phyloP scores from a whole-genome alignment of 1,139 yeast species.

The Blastobotrys indianensis region DNA sequence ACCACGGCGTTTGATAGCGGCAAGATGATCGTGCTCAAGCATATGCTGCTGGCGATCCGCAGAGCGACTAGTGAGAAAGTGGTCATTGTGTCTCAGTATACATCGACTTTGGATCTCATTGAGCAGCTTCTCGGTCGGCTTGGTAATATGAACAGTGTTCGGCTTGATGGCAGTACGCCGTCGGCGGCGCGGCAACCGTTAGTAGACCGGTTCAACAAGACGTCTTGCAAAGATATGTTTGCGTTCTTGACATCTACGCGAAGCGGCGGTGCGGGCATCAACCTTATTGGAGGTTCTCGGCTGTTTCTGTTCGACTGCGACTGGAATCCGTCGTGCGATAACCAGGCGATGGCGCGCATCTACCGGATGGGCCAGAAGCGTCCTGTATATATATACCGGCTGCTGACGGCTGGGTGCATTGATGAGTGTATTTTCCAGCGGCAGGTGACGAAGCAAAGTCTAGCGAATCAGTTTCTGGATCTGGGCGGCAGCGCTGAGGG shows the following conservation, averaged over 20 bases:
- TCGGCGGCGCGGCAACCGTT: conserved; percentile 55
- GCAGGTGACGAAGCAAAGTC: conserved; percentile 77
- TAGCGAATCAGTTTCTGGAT: conserved; percentile 75
- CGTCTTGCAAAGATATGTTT: conserved; percentile 41
- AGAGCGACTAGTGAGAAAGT: conserved; percentile 56
- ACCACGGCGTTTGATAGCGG: conserved; percentile 26
- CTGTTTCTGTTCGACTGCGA: conserved; percentile 81
- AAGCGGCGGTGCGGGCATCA: conserved; percentile 93
- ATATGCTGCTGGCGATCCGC: conserved; percentile 28
- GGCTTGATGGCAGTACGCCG: conserved; percentile 85
- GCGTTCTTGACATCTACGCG: conserved; percentile 80
- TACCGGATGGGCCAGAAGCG: conserved; percentile 87
- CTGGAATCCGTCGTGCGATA: conserved; percentile 91
- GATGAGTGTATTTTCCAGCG: conserved; percentile 94
- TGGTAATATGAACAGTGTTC: conserved; percentile 43
- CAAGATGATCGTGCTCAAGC: conserved; percentile 32
- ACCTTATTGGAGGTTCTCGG: conserved; percentile 85
- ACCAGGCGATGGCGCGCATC: conserved; percentile 94
- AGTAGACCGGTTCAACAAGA: conserved; percentile 63
- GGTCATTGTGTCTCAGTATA: conserved; percentile 82
- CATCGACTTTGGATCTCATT: conserved; percentile 77
- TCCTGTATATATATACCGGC: conserved; percentile 75
- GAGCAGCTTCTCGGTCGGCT: conserved; percentile 50
- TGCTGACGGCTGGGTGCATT: conserved; percentile 70
- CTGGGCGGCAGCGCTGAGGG: conserved; percentile 25